Evolutionary conservation across 192 early-diverging fungal genomes (phyloP).

Genomic region (Pilaira anomala): DNA sequence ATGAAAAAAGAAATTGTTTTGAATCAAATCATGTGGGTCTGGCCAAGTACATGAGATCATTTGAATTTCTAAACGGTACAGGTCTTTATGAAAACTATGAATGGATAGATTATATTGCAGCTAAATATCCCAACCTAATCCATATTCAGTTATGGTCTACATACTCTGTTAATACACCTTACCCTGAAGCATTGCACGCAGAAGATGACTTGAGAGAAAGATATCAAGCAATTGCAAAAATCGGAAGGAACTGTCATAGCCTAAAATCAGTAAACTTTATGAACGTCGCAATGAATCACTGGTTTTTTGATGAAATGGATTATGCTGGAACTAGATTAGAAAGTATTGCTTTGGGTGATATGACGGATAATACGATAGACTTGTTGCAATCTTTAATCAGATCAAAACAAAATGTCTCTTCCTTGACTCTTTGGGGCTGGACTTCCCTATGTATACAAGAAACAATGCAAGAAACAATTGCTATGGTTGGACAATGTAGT

Average conservation of each 20-base stretch:
- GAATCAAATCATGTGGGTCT: not conserved
- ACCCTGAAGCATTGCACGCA: not conserved
- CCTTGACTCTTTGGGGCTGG: conserved; percentile 16
- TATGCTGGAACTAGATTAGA: not conserved
- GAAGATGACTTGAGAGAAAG: not conserved
- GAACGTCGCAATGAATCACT: conserved; percentile 1
- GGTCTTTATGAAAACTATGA: conserved; percentile 5
- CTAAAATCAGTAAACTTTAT: conserved; percentile 6
- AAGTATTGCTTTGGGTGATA: not conserved
- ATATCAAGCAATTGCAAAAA: not conserved
- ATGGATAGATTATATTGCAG: conserved; percentile 9
- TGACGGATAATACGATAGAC: conserved; percentile 10
- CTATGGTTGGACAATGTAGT: not conserved
- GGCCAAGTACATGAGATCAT: not conserved
- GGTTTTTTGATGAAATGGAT: conserved; percentile 5
- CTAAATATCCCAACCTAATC: not conserved
- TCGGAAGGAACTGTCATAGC: not conserved
- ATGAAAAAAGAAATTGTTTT: not conserved
- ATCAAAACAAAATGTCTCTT: conserved; percentile 7
- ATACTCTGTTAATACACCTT: conserved; percentile 6
- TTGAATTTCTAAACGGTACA: not conserved
- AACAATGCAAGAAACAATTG: conserved; percentile 5
- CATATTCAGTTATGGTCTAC: conserved; percentile 4
- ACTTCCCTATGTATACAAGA: conserved; percentile 9
- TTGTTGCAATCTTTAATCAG: not conserved